phyloP scores from a whole-genome alignment of 108 stramenopile species.

The Cylindrotheca fusiformis region DNA sequence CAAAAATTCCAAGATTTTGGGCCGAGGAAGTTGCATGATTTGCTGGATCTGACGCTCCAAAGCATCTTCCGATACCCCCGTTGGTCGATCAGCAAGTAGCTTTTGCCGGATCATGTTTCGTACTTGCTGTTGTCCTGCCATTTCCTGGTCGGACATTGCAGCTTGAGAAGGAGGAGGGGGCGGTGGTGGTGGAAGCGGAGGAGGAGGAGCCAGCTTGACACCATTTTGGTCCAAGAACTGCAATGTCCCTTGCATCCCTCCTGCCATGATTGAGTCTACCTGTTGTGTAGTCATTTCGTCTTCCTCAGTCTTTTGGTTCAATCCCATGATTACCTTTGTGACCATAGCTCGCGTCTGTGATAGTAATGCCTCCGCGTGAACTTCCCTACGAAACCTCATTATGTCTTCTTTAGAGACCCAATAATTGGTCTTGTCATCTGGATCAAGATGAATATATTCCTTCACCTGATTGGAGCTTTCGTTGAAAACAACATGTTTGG shows the following conservation, averaged over 20 bases:
- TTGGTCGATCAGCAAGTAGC: not conserved
- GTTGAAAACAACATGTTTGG: conserved; percentile 10
- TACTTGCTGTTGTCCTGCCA: not conserved
- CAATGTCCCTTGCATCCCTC: not conserved
- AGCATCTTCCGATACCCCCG: not conserved
- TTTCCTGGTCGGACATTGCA: too few species aligned
- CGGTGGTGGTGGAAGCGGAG: not conserved
- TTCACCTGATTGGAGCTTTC: conserved; percentile 11
- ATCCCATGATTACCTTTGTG: conserved; percentile 11
- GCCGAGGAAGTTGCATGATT: not conserved
- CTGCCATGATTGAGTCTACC: not conserved
- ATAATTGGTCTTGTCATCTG: conserved; percentile 10
- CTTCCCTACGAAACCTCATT: not conserved
- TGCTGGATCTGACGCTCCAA: not conserved
- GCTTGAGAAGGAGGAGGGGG: not conserved
- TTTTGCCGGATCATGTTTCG: not conserved
- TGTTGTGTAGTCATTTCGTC: not conserved
- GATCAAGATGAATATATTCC: conserved; percentile 1
- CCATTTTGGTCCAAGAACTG: not conserved
- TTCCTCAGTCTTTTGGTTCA: not conserved
- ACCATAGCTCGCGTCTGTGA: conserved; percentile 7
- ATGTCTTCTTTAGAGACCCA: conserved; percentile 13
- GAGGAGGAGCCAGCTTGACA: not conserved
- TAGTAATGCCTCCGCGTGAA: conserved; percentile 9
- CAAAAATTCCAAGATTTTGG: not conserved